A percentile compares a stretch with the other conserved stretches of the same genome.
phyloP scores from a whole-genome alignment of 139 green algal species.

The Pleodorina starrii region DNA sequence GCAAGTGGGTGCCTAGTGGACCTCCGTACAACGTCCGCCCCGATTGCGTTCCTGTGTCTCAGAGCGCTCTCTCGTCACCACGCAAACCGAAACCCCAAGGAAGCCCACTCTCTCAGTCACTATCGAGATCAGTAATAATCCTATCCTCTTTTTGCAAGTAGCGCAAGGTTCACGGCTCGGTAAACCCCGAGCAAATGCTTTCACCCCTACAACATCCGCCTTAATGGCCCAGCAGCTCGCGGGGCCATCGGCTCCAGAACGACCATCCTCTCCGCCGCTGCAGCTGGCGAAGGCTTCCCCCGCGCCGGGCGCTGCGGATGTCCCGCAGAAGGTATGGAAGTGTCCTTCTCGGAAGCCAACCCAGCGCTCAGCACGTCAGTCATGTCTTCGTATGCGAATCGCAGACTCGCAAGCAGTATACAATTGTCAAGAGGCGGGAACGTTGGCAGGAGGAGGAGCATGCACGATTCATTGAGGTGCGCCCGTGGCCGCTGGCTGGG shows the following conservation, averaged over 20 bases:
- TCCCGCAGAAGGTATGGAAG: neutral
- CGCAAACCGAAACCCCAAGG: no score
- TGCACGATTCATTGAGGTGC: conserved; percentile 71
- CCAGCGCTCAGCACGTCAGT: neutral
- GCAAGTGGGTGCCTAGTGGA: no score
- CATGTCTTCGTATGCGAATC: neutral
- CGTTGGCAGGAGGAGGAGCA: conserved; percentile 84
- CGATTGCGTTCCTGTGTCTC: no score
- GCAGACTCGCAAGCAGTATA: conserved; percentile 82
- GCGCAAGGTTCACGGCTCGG: neutral
- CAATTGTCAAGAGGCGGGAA: conserved; percentile 79
- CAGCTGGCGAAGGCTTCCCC: neutral
- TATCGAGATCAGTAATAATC: no score
- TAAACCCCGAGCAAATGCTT: neutral
- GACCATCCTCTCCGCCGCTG: conserved; percentile 8
- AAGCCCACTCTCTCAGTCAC: no score
- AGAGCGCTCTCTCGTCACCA: no score
- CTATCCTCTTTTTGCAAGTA: no score
- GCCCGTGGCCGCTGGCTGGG: no score
- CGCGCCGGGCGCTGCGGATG: neutral
- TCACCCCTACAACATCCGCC: conserved; percentile 3
- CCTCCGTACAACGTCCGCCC: no score
- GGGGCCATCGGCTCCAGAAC: conserved; percentile 13
- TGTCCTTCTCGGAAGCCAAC: neutral
- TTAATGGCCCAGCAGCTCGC: conserved; percentile 35